Evolutionary conservation across 2,329 filamentous ascomycete genomes (phyloP), one percentile per base, ranked within the genome.

Genomic region (Cercospora canescens): DNA sequence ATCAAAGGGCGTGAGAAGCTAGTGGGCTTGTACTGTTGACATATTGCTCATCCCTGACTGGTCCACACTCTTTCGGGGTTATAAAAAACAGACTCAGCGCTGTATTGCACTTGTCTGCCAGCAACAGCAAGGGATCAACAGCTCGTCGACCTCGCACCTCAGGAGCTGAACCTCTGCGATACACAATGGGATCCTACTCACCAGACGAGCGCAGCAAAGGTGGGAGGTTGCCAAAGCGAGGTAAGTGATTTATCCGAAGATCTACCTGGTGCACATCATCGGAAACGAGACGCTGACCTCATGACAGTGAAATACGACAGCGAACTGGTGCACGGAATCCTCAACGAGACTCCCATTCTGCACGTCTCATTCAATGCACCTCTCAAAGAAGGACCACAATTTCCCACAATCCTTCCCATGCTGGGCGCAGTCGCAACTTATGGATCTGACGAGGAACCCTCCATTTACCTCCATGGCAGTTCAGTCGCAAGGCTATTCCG

Each of bases 391-490:
- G 79, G 83, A 52, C 89, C 90, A 1, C 67, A 72, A 62, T 95
- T 94, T 75, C 92, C 92, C 3, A 86, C 88, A 60, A 89, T 90
- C 62, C 84, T 96, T 1, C 93, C 93, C 67, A 94, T 96, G 92
- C 91, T 96, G 73, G 92, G 91, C 60, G 88, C 91, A 72, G 91
- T 95, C 85, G 91, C 88, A 12, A 91, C 88, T 26, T 95, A 89
- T 76, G 83, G 87, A 16, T 37, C 62, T 4, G 88, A 93, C 70
- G 87, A 89, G 0, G 82, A 93, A 5, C 61, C 72, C 12, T 89
- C 93, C 65, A 85, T 90, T 68, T 96, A 96, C 77, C 85, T 96
- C 7, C 93, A 96, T 79, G 92, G 92, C 75, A 96, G 94, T 78
- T 89, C 94, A 71, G 91, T 88, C 66, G 88, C 89, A 0, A 89